Evolutionary conservation across 2,329 filamentous ascomycete species (phyloP).

Genomic region (Clarireedia sp.): DNA sequence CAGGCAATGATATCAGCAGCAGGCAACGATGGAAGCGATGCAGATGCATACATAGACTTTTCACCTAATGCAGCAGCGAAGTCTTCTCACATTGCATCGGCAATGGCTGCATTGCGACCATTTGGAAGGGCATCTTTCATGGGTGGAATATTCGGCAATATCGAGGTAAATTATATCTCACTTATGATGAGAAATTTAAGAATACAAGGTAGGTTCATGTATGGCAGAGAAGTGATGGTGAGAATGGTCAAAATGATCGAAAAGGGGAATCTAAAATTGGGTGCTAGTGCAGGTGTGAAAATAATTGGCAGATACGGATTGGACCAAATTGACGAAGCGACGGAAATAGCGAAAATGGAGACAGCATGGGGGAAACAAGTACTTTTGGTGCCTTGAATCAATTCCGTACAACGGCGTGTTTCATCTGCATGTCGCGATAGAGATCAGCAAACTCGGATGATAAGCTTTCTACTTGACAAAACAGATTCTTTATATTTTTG

Average conservation of each 20-base stretch:
- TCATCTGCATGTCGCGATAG: conserved; percentile 5
- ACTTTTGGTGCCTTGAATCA: conserved; percentile 6
- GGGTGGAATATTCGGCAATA: conserved; percentile 10
- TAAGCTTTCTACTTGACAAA: background rate
- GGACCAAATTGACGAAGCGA: conserved; percentile 6
- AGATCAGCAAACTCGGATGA: background rate
- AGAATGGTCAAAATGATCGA: conserved; percentile 12
- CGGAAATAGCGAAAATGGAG: conserved; percentile 8
- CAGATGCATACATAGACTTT: conserved; percentile 14
- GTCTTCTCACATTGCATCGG: conserved; percentile 8
- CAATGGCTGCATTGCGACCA: conserved; percentile 8
- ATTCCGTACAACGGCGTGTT: conserved; percentile 6
- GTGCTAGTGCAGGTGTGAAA: conserved; percentile 1
- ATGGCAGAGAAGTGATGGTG: conserved; percentile 8
- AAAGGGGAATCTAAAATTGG: conserved; percentile 14
- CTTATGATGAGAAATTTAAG: conserved; percentile 11
- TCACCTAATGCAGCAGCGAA: conserved; percentile 8
- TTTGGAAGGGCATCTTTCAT: conserved; percentile 9
- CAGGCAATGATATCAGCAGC: conserved; percentile 1
- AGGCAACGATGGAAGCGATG: conserved; percentile 6
- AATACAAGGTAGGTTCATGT: conserved; percentile 10
- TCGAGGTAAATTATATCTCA: conserved; percentile 9
- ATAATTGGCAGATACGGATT: conserved; percentile 10
- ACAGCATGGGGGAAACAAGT: conserved; percentile 9
- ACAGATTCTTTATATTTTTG: conserved; percentile 10